phyloP scores from a whole-genome alignment of 768 basidiomycete species.

The Thelephora aurantiotincta region DNA sequence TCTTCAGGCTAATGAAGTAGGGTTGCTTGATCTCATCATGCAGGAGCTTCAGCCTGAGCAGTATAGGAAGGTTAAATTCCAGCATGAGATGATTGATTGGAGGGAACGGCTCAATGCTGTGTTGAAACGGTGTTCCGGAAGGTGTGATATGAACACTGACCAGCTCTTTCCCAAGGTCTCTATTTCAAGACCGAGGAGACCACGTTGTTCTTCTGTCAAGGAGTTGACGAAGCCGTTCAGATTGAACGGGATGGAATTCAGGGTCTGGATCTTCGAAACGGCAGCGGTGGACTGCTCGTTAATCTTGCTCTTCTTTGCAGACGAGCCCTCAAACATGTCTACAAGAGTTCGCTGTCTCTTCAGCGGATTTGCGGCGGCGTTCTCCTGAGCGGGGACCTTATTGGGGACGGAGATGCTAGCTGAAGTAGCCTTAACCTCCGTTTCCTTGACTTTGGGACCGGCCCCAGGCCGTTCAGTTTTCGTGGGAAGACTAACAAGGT shows the following conservation, averaged over 20 bases:
- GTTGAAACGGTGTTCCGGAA: background rate
- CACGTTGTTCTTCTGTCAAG: slow-evolving; percentile 40
- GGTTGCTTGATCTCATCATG: slow-evolving; percentile 63
- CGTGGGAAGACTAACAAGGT: slow-evolving; percentile 12
- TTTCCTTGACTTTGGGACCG: slow-evolving; percentile 2
- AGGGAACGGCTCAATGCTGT: background rate
- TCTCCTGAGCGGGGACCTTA: slow-evolving; percentile 1
- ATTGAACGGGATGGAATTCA: slow-evolving; percentile 64
- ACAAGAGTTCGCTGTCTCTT: slow-evolving; percentile 52
- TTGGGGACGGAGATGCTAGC: background rate
- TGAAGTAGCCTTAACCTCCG: slow-evolving; percentile 1
- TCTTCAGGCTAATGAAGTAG: slow-evolving; percentile 63
- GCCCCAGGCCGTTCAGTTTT: background rate
- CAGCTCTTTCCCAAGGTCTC: slow-evolving; percentile 65
- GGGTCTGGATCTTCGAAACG: slow-evolving; percentile 13
- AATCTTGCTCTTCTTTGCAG: slow-evolving; percentile 35
- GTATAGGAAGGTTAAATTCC: background rate
- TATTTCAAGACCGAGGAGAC: slow-evolving; percentile 52
- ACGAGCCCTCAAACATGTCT: slow-evolving; percentile 42
- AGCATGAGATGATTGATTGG: background rate
- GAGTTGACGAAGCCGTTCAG: slow-evolving; percentile 34
- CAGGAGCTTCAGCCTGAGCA: slow-evolving; percentile 53
- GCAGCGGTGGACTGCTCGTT: slow-evolving; percentile 13
- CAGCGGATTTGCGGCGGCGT: slow-evolving; percentile 9
- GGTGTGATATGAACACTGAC: slow-evolving; percentile 20